These are phyloP conservation scores for Podospora australis DNA, from an alignment of 495 filamentous ascomycete genomes.

Conservation along the genomic window DNA sequence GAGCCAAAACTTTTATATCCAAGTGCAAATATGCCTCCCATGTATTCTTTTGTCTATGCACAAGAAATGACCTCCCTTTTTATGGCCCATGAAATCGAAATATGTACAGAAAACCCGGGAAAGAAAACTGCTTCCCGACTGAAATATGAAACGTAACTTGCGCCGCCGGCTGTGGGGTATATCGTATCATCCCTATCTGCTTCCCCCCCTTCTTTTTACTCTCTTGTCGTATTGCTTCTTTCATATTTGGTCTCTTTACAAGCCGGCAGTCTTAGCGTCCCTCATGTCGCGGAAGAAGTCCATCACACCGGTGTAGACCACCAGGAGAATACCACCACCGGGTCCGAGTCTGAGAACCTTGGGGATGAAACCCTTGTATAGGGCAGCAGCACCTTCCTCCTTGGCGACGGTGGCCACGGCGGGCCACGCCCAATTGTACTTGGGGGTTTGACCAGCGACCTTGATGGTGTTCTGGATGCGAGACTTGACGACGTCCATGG, in stretches of 20 bases:
- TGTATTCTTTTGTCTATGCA: too few relatives aligned
- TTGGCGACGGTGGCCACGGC: conserved; percentile 75
- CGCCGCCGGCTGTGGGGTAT: too few relatives aligned
- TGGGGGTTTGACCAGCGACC: conserved; percentile 68
- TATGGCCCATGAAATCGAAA: too few relatives aligned
- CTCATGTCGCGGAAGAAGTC: conserved; percentile 64
- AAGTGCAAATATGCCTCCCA: too few relatives aligned
- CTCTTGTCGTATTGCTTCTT: neutral
- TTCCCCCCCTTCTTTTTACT: neutral
- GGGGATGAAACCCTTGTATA: conserved; percentile 96
- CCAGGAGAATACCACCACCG: conserved; percentile 68
- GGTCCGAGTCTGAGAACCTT: conserved; percentile 58
- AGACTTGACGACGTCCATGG: conserved; percentile 96
- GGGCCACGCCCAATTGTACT: conserved; percentile 98
- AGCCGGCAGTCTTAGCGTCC: conserved; percentile 11
- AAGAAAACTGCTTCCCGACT: too few relatives aligned
- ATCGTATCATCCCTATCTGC: too few relatives aligned
- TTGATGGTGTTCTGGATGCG: conserved; percentile 90
- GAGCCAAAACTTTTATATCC: too few relatives aligned
- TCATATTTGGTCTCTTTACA: too few relatives aligned
- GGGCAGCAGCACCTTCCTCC: conserved; percentile 85
- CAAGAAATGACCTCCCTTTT: too few relatives aligned
- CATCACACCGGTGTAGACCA: conserved; percentile 90
- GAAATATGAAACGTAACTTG: too few relatives aligned
- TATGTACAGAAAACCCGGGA: too few relatives aligned